Evolutionary conservation across 495 filamentous ascomycete species (phyloP).

Genomic region (Letharia columbiana): DNA sequence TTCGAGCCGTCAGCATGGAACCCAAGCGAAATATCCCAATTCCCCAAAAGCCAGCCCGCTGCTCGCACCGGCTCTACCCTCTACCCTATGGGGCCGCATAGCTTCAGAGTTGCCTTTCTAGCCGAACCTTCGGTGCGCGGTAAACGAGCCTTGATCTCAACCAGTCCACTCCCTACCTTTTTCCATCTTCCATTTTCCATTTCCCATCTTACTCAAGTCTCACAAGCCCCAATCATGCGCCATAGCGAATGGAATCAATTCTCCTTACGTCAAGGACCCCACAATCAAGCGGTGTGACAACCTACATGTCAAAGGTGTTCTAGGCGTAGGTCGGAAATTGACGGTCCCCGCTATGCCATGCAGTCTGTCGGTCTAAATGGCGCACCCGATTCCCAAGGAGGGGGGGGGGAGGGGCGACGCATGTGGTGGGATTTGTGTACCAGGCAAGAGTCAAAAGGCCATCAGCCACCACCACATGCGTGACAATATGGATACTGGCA

Average conservation of each 20-base stretch:
- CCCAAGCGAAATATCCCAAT: constrained; percentile 6
- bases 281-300: constrained; percentile 13
- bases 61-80: constrained; percentile 6
- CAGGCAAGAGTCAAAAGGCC: background rate
- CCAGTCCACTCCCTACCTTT: background rate
- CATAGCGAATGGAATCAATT: background rate
- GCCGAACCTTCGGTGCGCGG: constrained; percentile 19
- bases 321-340: constrained; percentile 5
- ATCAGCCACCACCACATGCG: background rate
- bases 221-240: background rate
- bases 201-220: too few relatives aligned
- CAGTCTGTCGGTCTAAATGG: constrained; percentile 6
- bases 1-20: constrained; percentile 18
- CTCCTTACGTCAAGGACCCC: background rate
- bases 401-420: background rate
- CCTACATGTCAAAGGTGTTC: constrained; percentile 8
- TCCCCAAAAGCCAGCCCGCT: background rate
- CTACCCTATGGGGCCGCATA: constrained; percentile 12
- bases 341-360: constrained; percentile 6
- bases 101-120: constrained; percentile 3
- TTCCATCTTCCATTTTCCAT: background rate
- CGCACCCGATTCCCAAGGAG: background rate
- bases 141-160: constrained; percentile 5
- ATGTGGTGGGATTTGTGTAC: background rate
- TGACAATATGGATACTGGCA: background rate